Conservation (phyloP, 768 basidiomycete genomes). For the Termitomyces sp. region DNA sequence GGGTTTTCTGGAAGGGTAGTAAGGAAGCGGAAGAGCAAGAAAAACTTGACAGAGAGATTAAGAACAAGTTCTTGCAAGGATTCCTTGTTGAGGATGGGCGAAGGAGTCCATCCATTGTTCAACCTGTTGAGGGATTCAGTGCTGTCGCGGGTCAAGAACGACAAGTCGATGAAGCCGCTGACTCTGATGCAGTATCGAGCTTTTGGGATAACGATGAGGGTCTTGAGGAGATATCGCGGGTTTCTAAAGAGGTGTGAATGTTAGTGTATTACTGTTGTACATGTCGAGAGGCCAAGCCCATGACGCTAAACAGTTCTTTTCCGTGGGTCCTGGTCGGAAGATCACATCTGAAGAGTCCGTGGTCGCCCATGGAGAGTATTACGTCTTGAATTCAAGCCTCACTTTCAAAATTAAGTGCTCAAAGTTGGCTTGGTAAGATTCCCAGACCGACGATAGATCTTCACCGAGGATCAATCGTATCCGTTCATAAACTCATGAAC, state of each 20-base stretch:
- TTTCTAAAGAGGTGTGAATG: slow-evolving; percentile 48
- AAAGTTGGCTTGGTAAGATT: too few species aligned
- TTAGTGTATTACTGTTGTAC: too few species aligned
- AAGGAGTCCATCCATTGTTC: slow-evolving; percentile 8
- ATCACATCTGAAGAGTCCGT: too few species aligned
- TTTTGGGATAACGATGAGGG: slow-evolving; percentile 79
- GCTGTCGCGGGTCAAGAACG: background rate
- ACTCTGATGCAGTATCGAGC: slow-evolving; percentile 20
- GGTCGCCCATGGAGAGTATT: too few species aligned
- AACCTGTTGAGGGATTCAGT: slow-evolving; percentile 13
- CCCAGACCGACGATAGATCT: too few species aligned
- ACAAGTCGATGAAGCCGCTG: slow-evolving; percentile 12
- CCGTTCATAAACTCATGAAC: too few species aligned
- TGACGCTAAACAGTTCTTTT: too few species aligned
- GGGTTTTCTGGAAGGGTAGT: slow-evolving; percentile 73
- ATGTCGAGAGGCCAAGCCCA: too few species aligned
- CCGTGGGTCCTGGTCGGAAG: too few species aligned
- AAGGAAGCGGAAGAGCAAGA: slow-evolving; percentile 56
- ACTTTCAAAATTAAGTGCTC: too few species aligned
- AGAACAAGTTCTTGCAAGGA: slow-evolving; percentile 31
- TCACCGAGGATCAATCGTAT: too few species aligned
- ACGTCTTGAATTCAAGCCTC: too few species aligned
- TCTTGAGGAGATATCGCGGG: slow-evolving; percentile 61
- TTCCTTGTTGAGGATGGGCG: slow-evolving; percentile 16
- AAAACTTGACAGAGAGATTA: slow-evolving; percentile 43